phyloP scores from a whole-genome alignment of 176 grass and related monocot genomes.

The Avena insularis region DNA sequence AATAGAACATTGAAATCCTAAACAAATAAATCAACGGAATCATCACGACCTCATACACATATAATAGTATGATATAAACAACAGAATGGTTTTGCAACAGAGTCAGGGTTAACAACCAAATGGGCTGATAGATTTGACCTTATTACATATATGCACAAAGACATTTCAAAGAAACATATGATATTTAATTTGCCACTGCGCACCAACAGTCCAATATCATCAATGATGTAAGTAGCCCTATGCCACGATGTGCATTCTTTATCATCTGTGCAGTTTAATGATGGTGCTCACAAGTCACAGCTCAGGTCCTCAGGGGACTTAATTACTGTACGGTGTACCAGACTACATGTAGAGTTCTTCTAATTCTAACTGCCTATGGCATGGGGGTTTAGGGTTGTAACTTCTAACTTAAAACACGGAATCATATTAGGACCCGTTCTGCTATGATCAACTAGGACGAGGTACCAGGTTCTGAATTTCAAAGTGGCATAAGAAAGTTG shows the following conservation, averaged over 20 bases:
- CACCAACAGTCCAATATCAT: neutral
- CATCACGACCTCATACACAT: neutral
- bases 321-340: slow-evolving; percentile 32
- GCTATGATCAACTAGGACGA: neutral
- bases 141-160: neutral
- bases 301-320: neutral
- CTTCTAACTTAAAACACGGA: neutral
- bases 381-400: neutral
- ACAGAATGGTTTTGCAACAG: neutral
- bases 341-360: neutral
- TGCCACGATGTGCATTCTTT: neutral
- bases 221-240: neutral
- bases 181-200: slow-evolving; percentile 17
- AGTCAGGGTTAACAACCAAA: neutral
- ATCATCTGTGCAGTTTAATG: neutral
- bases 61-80: neutral
- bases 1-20: neutral
- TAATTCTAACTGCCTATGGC: neutral
- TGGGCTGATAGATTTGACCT: neutral
- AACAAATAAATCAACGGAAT: slow-evolving; percentile 18
- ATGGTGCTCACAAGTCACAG: neutral
- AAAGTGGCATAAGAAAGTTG: neutral
- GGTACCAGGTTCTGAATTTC: neutral
- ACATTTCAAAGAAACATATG: slow-evolving; percentile 18
- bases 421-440: neutral